A percentile compares a stretch with the other conserved stretches of the same genome.
These are phyloP conservation scores for Datisca glomerata DNA, from an alignment of 306 rosid genomes.

Conservation along the genomic window DNA sequence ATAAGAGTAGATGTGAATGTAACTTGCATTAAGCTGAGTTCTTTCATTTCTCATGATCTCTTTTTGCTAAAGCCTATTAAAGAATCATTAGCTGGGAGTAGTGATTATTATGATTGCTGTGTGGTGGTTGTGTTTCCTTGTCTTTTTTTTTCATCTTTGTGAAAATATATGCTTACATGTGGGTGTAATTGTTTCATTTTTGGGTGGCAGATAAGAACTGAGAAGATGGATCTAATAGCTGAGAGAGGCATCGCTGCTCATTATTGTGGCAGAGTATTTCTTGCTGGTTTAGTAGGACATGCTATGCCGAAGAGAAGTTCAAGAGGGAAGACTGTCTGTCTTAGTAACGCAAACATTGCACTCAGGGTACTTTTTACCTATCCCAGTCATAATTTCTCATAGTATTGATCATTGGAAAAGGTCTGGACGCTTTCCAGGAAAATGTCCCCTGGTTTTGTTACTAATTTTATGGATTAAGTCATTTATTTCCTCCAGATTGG, in stretches of 20 bases:
- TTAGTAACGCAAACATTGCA: conserved; percentile 91
- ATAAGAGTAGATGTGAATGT: conserved; percentile 2
- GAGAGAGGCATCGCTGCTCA: conserved; percentile 99
- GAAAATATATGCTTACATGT: conserved; percentile 5
- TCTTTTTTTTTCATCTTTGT: not conserved
- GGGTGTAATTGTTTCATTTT: conserved; percentile 12
- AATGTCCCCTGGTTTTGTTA: conserved; percentile 12
- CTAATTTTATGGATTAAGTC: conserved; percentile 25
- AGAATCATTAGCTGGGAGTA: not conserved
- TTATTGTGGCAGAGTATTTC: conserved; percentile 74
- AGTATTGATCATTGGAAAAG: conserved; percentile 16
- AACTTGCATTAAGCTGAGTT: conserved; percentile 2
- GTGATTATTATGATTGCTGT: not conserved
- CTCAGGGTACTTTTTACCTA: conserved; percentile 67
- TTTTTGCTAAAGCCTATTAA: conserved; percentile 1
- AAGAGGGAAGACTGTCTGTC: conserved; percentile 77
- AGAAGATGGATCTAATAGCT: conserved; percentile 94
- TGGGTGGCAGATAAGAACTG: conserved; percentile 94
- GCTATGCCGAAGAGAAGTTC: conserved; percentile 58
- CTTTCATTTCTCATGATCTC: conserved; percentile 10
- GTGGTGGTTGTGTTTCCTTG: not conserved
- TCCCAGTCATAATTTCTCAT: conserved; percentile 13
- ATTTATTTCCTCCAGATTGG: conserved; percentile 65
- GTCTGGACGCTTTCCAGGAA: conserved; percentile 6
- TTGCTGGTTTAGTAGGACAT: conserved; percentile 57